These are phyloP conservation scores for Cylindrotheca fusiformis DNA, from an alignment of 108 stramenopile genomes.

Conservation along the genomic window DNA sequence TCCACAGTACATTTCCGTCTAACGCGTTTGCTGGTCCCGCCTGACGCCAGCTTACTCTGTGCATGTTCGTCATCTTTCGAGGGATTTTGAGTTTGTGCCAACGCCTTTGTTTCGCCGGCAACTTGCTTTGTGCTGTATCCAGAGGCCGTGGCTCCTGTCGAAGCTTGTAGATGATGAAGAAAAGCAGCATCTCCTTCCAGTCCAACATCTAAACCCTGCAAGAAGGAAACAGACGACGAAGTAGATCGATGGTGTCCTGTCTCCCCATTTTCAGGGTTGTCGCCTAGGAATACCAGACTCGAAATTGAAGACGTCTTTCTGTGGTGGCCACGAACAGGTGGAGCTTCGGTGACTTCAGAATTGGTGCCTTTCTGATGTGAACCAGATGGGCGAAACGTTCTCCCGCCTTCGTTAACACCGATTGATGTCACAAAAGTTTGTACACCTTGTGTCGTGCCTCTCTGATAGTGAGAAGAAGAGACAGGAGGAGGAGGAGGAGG, in stretches of 20 bases:
- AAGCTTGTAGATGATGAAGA: constrained; percentile 30
- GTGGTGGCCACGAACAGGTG: constrained; percentile 28
- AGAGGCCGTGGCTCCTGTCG: constrained; percentile 22
- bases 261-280: constrained; percentile 8
- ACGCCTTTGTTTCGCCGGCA: background rate
- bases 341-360: background rate
- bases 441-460: constrained; percentile 34
- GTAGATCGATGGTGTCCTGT: constrained; percentile 50
- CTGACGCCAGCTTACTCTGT: constrained; percentile 32
- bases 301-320: constrained; percentile 57
- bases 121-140: background rate
- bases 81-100: background rate
- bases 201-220: constrained; percentile 45
- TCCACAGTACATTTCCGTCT: constrained; percentile 79
- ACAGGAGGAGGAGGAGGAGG: constrained; percentile 25
- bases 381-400: constrained; percentile 10
- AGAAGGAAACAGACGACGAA: constrained; percentile 56
- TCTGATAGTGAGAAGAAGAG: constrained; percentile 7
- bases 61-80: constrained; percentile 3
- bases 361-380: constrained; percentile 4
- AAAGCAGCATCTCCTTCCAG: constrained; percentile 34
- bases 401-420: constrained; percentile 29
- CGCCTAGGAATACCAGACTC: constrained; percentile 32
- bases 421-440: constrained; percentile 48
- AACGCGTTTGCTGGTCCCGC: constrained; percentile 61